These are phyloP conservation scores for Suillus sp. DNA, from an alignment of 768 basidiomycete genomes.

Conservation along the genomic window DNA sequence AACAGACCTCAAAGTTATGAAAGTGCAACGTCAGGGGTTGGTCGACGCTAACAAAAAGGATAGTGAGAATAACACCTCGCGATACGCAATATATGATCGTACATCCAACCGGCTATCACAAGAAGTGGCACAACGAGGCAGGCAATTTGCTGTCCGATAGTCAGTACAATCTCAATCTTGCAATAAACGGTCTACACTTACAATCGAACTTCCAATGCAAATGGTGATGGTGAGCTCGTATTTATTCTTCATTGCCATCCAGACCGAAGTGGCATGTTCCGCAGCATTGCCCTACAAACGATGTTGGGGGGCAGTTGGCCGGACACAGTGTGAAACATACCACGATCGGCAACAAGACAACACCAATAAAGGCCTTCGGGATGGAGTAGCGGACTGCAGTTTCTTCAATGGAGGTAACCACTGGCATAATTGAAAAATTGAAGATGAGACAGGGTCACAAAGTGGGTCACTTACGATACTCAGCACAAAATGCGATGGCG, in stretches of 20 bases:
- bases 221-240: conserved; percentile 78
- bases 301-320: neutral
- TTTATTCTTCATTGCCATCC: conserved; percentile 84
- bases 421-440: conserved; percentile 35
- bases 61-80: conserved; percentile 11
- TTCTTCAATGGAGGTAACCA: conserved; percentile 92
- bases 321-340: conserved; percentile 42
- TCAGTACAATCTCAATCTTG: neutral
- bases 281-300: conserved; percentile 68
- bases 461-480: conserved; percentile 60
- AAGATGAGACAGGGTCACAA: neutral
- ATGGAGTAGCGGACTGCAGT: conserved; percentile 80
- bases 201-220: conserved; percentile 81
- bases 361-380: conserved; percentile 82
- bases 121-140: conserved; percentile 85
- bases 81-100: conserved; percentile 35
- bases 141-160: conserved; percentile 70
- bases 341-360: conserved; percentile 87
- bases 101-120: conserved; percentile 88
- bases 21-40: conserved; percentile 83
- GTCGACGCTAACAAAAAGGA: conserved; percentile 45
- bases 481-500: conserved; percentile 86
- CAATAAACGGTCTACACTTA: conserved; percentile 37
- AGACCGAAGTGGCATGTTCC: conserved; percentile 83
- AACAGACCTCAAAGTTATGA: conserved; percentile 74